Conservation (phyloP, 2,329 filamentous ascomycete genomes). For the Lasiodiplodia hormozganensis region DNA sequence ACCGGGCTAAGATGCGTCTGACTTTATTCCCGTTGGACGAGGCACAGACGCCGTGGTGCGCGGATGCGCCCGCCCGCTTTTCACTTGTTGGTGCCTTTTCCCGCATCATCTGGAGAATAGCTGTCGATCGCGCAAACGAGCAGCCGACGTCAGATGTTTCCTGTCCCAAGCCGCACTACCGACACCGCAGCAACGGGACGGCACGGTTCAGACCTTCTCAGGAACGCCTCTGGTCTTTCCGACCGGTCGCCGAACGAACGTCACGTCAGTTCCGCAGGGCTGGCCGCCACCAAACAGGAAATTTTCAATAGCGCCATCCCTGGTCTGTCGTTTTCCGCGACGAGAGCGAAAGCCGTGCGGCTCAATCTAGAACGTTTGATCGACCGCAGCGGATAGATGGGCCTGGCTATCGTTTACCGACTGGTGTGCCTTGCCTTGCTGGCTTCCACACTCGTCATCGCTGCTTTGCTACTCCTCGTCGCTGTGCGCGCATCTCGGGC, state of each 20-base stretch:
- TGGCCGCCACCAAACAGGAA: conserved; percentile 3
- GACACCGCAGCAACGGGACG: neutral
- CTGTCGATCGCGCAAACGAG: neutral
- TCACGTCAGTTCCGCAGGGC: neutral
- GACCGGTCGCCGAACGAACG: neutral
- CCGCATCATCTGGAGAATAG: neutral
- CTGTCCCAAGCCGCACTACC: neutral
- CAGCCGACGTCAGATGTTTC: neutral
- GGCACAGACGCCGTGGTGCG: neutral
- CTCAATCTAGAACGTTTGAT: conserved; percentile 15
- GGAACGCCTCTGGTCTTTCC: neutral
- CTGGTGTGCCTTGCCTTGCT: neutral
- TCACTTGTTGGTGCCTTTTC: no score
- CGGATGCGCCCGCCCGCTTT: neutral
- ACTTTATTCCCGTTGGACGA: neutral
- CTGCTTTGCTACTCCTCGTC: neutral
- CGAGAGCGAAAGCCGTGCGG: neutral
- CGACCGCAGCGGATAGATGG: neutral
- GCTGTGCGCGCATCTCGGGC: neutral
- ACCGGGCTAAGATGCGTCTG: neutral
- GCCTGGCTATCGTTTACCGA: neutral
- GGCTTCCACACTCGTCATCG: neutral
- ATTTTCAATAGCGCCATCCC: conserved; percentile 24
- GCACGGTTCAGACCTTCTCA: neutral
- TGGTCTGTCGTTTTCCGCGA: neutral